Conservation (phyloP, 1,284 basidiomycete genomes). For the Sanghuangporus sanghuang region DNA sequence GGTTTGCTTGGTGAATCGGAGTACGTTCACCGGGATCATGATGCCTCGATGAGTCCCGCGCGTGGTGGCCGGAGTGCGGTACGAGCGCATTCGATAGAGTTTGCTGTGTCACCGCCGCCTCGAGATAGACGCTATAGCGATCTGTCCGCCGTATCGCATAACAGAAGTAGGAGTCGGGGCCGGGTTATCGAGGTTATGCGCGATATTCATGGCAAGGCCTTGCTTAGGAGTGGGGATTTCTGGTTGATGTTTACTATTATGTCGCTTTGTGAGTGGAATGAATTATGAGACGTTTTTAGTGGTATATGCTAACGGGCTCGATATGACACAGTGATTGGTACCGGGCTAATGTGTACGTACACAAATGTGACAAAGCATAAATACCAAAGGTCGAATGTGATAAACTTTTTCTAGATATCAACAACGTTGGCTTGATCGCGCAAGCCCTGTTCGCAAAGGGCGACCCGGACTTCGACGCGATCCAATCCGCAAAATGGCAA, state of each 20-base stretch:
- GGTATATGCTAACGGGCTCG: slow-evolving; percentile 3
- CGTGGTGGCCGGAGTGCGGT: not conserved
- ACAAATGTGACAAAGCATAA: not conserved
- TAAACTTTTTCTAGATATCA: slow-evolving; percentile 59
- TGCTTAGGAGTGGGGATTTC: slow-evolving; percentile 59
- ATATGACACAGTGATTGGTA: slow-evolving; percentile 65
- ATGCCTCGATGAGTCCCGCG: not conserved
- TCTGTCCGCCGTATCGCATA: slow-evolving; percentile 3
- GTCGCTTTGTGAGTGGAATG: slow-evolving; percentile 52
- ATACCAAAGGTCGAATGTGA: not conserved
- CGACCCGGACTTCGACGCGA: slow-evolving; percentile 57
- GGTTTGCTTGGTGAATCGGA: not conserved
- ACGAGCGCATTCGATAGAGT: slow-evolving; percentile 16
- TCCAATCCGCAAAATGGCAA: slow-evolving; percentile 71
- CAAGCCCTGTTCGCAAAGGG: slow-evolving; percentile 76
- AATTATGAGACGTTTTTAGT: not conserved
- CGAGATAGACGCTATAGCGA: slow-evolving; percentile 6
- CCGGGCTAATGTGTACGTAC: slow-evolving; percentile 79
- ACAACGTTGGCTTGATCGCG: slow-evolving; percentile 92
- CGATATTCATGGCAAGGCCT: slow-evolving; percentile 44
- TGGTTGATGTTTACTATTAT: slow-evolving; percentile 70
- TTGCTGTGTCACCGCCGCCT: slow-evolving; percentile 5
- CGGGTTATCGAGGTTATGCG: slow-evolving; percentile 23
- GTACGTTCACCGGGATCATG: slow-evolving; percentile 17
- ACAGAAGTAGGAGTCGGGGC: slow-evolving; percentile 1